Base-by-base conservation (phyloP, 495 filamentous ascomycete genomes). In the Tirmania nivea region DNA sequence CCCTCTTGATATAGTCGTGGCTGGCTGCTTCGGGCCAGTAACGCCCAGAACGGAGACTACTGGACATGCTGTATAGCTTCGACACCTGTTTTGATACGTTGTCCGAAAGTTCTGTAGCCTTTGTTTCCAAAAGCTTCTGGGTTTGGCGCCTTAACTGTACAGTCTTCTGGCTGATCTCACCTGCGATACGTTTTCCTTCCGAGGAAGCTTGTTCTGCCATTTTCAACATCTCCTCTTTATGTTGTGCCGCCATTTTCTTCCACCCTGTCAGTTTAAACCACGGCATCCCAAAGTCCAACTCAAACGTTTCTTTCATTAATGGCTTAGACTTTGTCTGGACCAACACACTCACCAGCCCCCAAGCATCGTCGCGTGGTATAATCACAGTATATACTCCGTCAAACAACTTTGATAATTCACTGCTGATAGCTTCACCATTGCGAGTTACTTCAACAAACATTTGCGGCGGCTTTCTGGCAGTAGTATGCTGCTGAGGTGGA, bases 251-350 rank as follows among this genome's bases (percentile, higher is more conserved):
- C 34, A 71, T 73, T 53, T 69, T 68, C 56, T 71, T 75, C 75
- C 77, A 79, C 17, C 71, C 72, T 42, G 69, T 68, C 55, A 77
- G 66, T 57, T 76, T 77, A 52, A 78, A 62, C 76, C 77, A 80
- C 14, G 73, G 73, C 1, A 70, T 74, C n/a, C 78, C 77, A 58
- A 82, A 75, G 57, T 78, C 76, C 45, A 79, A 65, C 21, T 69
- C 61, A 14, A 75, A 71, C 11, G 61, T 72, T 62, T 81, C 70
- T n/a, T 70, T 67, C 39, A 75, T 54, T n/a, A 68, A 63, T 7
- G 73, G 69, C 58, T 70, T 76, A 10, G 73, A 70, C 51, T 67
- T 65, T 34, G 75, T 71, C 59, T 67, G 70, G 37, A 82, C 68
- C 10, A 70, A 74, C 49, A 81, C 69, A 52, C 78, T 73, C 56